Evolutionary conservation across 2,329 filamentous ascomycete species (phyloP), one percentile per base, ranked within the genome.

Genomic region (Ophiostoma populinum): DNA sequence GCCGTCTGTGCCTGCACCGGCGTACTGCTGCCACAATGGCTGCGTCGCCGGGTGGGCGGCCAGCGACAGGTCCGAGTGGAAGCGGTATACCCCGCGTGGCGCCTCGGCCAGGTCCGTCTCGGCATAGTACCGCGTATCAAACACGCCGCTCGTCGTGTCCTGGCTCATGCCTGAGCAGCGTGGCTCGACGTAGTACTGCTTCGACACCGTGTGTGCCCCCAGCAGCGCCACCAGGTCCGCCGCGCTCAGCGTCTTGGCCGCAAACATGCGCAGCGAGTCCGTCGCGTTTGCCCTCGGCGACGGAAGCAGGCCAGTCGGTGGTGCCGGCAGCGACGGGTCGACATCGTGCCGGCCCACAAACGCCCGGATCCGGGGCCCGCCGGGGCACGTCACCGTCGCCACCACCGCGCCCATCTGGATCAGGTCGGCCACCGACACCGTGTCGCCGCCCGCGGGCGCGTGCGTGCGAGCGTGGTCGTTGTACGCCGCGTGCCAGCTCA

Each of bases 211-310:
- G 47, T 72, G 67, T 0, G 67, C 65, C 34, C 67, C 67, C 2
- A 72, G 43, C 2, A 72, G 58, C 1, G 67, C 66, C 3, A 63
- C 58, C 4, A 71, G 55, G 36, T 67, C 65, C 18, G 49, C 49
- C 2, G 62, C 48, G 4, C 49, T 51, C 48, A 70, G 62, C 3
- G 63, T 65, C 49, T 70, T 69, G 42, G 55, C 55, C 15, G 45
- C 39, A 47, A 69, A 70, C 7, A 65, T 53, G 6, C 51, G 43
- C 37, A 67, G 53, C 25, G 67, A 51, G 5, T 49, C 52, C 24
- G 59, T 49, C 17, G 60, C 58, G 12, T 49, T 35, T 33, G 55
- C 53, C 29, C 53, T 50, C 0, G 56, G 52, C 22, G 51, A 44
- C 0, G 67, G 65, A 4, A 71, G 55, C 25, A 61, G 54, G 9